Base-by-base conservation (phyloP, 306 rosid species). In the Glycine latifolia region DNA sequence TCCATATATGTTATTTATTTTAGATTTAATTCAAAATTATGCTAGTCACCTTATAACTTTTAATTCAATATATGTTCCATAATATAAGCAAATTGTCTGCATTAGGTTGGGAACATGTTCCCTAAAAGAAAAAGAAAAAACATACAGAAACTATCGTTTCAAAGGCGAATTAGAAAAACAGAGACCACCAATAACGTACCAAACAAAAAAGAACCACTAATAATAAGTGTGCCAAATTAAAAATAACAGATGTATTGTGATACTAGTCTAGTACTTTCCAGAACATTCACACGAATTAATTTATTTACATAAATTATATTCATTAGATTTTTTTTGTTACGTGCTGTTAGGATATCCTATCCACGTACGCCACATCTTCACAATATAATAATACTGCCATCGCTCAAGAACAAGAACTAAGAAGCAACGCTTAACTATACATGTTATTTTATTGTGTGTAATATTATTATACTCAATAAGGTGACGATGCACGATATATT, bases 201-300 rank as follows among this genome's bases (percentile, higher is more conserved):
- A 13, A 65, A 14, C 6, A 62, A 3, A 39, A 66, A 14, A 39
- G 12, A 66, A 3, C 48, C 70, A 65, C 69, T 6, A 65, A 65
- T 65, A 12, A 13, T 13, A 47, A 13, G 78, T 56, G 79, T 61
- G 16, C 33, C 33, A 9, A 71, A 71, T 62, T 61, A 20, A 10
- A 65, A 65, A 39, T 6, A 33, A 35, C 2, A 63, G 1, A 26
- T 5, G 9, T 62, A 13, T 6, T 8, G n/a, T 52, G 17, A 9
- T 44, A 17, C 2, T 75, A 63, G 8, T 73, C 53, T 20, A 67
- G 87, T 58, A 84, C 13, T 10, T 84, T 73, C 73, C 4, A 44
- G 55, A 68, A 68, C 37, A 15, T 68, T 68, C 73, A 16, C 5
- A 2, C 0, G 8, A 26, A 8, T 10, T 31, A 10, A 48, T 56